Conservation (phyloP, 306 rosid species). For the Lablab purpureus region DNA sequence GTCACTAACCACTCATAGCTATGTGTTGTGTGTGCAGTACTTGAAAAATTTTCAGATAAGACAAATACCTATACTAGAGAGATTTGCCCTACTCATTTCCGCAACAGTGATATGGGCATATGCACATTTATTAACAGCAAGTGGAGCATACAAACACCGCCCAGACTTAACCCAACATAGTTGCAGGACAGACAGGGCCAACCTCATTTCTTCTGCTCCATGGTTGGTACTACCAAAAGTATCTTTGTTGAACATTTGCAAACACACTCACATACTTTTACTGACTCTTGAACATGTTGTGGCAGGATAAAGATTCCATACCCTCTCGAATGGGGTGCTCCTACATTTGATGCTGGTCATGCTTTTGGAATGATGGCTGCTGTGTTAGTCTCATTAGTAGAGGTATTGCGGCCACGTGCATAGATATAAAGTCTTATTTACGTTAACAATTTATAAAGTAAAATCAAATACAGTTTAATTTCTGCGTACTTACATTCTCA, state of each 20-base stretch:
- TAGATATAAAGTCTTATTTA: not conserved
- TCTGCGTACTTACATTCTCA: not conserved
- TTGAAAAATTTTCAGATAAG: slow-evolving; percentile 76
- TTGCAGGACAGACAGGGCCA: slow-evolving; percentile 91
- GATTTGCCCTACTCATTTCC: slow-evolving; percentile 81
- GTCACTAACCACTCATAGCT: not conserved
- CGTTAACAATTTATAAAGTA: not conserved
- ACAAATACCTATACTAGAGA: slow-evolving; percentile 73
- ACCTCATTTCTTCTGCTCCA: slow-evolving; percentile 95
- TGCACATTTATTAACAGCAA: slow-evolving; percentile 87
- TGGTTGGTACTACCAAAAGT: slow-evolving; percentile 67
- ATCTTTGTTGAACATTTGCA: not conserved
- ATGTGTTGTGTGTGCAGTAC: slow-evolving; percentile 59
- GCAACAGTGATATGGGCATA: slow-evolving; percentile 91
- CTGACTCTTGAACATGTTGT: slow-evolving; percentile 38
- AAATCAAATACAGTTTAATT: not conserved
- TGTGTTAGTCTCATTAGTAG: slow-evolving; percentile 88
- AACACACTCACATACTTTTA: not conserved
- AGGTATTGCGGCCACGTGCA: slow-evolving; percentile 61
- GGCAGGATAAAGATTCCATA: slow-evolving; percentile 96
- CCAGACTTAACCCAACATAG: slow-evolving; percentile 74
- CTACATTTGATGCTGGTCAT: slow-evolving; percentile 94
- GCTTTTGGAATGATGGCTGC: slow-evolving; percentile 99
- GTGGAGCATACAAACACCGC: slow-evolving; percentile 87
- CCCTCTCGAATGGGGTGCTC: slow-evolving; percentile 99